phyloP scores from a whole-genome alignment of 805 yeast species.

The Ogataea haglerorum region DNA sequence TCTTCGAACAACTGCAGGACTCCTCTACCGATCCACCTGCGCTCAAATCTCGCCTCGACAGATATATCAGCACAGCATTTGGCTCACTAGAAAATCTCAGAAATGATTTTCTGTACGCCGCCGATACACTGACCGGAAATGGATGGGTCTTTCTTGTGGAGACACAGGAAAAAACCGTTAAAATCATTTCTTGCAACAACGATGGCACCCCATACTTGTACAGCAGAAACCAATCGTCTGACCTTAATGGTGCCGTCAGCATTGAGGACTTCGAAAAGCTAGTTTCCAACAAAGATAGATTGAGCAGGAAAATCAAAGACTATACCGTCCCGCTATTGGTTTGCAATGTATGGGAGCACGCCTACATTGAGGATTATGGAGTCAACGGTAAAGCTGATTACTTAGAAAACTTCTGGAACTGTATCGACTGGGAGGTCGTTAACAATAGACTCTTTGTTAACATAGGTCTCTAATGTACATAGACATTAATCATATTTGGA shows the following conservation, averaged over 20 bases:
- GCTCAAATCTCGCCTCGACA: conserved; percentile 25
- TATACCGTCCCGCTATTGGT: conserved; percentile 72
- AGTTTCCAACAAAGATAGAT: conserved; percentile 32
- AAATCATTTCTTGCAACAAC: conserved; percentile 55
- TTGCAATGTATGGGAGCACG: conserved; percentile 83
- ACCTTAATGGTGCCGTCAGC: conserved; percentile 69
- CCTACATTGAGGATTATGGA: conserved; percentile 85
- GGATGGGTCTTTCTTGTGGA: conserved; percentile 80
- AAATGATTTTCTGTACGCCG: conserved; percentile 44
- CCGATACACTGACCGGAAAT: conserved; percentile 55
- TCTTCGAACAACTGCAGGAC: conserved; percentile 58
- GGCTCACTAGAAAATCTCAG: conserved; percentile 50
- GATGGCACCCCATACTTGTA: conserved; percentile 76
- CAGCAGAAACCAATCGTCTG: conserved; percentile 67
- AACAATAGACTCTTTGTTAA: conserved; percentile 38
- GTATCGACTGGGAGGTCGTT: conserved; percentile 82
- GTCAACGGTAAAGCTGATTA: conserved; percentile 69
- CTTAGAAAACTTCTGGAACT: conserved; percentile 70
- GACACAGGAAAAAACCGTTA: conserved; percentile 54
- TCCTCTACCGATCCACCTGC: conserved; percentile 17
- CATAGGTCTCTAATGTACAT: conserved; percentile 17
- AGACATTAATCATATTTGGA: conserved; percentile 1
- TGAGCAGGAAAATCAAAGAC: conserved; percentile 42
- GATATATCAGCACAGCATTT: conserved; percentile 36
- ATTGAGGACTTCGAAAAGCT: conserved; percentile 50